Evolutionary conservation across 2,329 filamentous ascomycete species (phyloP), one percentile per base, ranked within the genome.

Genomic region (Macrophomina phaseolina): DNA sequence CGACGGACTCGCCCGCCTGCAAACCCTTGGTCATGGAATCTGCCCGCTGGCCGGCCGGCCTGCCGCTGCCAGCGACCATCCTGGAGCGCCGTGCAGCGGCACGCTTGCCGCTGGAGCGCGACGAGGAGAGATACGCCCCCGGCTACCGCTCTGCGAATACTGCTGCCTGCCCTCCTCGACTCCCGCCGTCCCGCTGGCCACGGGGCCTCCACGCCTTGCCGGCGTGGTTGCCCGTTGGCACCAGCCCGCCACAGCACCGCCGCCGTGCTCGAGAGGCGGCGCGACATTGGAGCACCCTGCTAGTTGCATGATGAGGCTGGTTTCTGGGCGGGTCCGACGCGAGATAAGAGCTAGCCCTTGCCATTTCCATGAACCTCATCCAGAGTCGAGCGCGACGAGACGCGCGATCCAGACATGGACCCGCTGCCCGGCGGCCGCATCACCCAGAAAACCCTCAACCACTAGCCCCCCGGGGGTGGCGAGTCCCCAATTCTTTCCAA

Each of bases 281-380:
- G 58, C 16, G 18, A 62, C 58, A 28, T 28, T 23, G 12, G 42
- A 34, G 42, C 42, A 38, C 42, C 42, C 11, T 5, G 28, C 58
- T 49, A 62, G 58, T 28, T 62, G 58, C 58, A 62, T 62, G 45
- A 49, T 62, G 58, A 62, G 58, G 58, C 58, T 62, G 58, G 58
- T 49, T 49, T 49, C 38, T 36, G 42, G 42, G 58, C 58, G 58
- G 58, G 58, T 62, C 58, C 45, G 38, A 49, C 42, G 58, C 58
- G 38, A 62, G 58, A 62, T 62, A 62, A 62, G 58, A 38, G 5
- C 28, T 32, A n/a, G 23, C 38, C 58, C 32, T 36, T 62, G 18
- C 58, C 42, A 18, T 16, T 62, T 49, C 40, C n/a, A 49, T 32
- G 23, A 45, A 16, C 38, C 23, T 38, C 14, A 14, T 48, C 58